Conservation (phyloP, 2,329 filamentous ascomycete genomes). For the Clonostachys sp. region DNA sequence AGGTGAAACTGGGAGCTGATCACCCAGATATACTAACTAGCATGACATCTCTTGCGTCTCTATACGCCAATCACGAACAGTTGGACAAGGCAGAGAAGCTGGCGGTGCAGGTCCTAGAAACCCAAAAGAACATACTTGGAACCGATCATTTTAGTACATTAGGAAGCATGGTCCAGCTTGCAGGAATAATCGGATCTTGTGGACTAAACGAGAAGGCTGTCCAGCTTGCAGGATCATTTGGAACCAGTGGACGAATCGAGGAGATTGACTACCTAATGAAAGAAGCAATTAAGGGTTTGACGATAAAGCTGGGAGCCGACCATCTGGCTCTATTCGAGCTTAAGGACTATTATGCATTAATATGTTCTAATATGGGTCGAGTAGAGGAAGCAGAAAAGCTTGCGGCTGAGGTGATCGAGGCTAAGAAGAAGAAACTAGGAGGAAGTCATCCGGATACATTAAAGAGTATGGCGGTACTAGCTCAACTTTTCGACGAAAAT, state of each 20-base stretch:
- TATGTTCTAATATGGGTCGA: background rate
- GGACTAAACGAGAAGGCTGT: no score
- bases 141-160: no score
- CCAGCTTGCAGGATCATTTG: no score
- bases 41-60: slow-evolving; percentile 1
- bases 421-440: slow-evolving; percentile 10
- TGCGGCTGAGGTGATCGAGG: slow-evolving; percentile 7
- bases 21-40: background rate
- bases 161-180: no score
- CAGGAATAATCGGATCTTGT: no score
- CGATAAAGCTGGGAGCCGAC: slow-evolving; percentile 4
- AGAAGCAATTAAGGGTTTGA: slow-evolving; percentile 2
- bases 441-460: slow-evolving; percentile 4
- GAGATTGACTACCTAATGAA: no score
- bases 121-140: no score
- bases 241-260: no score
- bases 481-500: background rate
- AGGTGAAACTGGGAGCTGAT: slow-evolving; percentile 1
- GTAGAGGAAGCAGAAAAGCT: slow-evolving; percentile 6
- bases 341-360: slow-evolving; percentile 2
- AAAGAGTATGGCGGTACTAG: slow-evolving; percentile 1
- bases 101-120: background rate
- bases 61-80: background rate
- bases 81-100: slow-evolving; percentile 6
- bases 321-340: background rate